Base-by-base conservation (phyloP, 164 flowering plant species). In the Vitis cinerea region DNA sequence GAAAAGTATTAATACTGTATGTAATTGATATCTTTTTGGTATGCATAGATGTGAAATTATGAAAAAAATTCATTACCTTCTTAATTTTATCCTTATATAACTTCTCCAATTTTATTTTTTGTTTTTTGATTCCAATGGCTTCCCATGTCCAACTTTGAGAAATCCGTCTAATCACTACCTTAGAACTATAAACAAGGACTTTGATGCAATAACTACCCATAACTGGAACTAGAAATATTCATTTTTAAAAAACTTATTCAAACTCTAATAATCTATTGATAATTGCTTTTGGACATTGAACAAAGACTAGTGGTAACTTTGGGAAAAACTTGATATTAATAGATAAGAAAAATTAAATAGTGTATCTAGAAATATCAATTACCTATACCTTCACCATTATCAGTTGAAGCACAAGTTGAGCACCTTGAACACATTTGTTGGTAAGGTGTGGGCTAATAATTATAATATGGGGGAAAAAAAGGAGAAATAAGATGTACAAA, bases 361-460 rank as follows among this genome's bases (percentile, higher is more conserved):
- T 47, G 50, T 0, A 2, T 62, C 9, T 17, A 11, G 56, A 10
- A 50, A 14, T 6, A 64, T 16, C 14, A 8, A n/a, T 13, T 30
- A n/a, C 56, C 23, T 14, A 23, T 69, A 81, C 83, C 89, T 74
- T 82, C 85, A 50, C n/a, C 64, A 8, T 72, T 82, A 66, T 70
- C 81, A 19, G 79, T 66, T 27, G 88, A 87, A 69, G 97, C 90
- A 82, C 88, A 88, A 61, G 87, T 85, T 49, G 91, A 87, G 72
- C 90, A 87, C 77, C 88, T 87, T 37, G 91, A 79, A 48, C 89
- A 88, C 30, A 71, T 72, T 80, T 92, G 92, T 64, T 92, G 90
- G 49, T 88, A 90, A 59, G 88, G 89, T 8, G 97, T 88, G 48
- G 93, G 94, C 94, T 90, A 75, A 61, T 11, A 47, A 63, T 1